Evolutionary conservation across 2,329 filamentous ascomycete species (phyloP), one percentile per base, ranked within the genome.

Genomic region (Akanthomyces lecanii): DNA sequence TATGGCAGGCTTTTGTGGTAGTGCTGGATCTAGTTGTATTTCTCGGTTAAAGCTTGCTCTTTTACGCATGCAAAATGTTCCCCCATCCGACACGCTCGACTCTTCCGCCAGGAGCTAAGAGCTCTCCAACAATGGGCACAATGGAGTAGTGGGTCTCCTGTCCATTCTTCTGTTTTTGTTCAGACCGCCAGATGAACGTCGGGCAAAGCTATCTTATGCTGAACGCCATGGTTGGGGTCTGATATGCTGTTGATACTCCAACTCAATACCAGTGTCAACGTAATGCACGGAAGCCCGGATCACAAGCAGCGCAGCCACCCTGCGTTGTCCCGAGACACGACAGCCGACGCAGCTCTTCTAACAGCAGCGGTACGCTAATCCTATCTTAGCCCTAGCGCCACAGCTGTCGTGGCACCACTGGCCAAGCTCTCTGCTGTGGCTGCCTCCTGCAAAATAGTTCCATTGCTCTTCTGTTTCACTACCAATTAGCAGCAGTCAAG

Each of bases 71-170:
- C 14, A 16, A 10, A 12, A 40, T 40, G 38, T 14, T 36, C 7
- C 3, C 38, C 5, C 12, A 5, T 40, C 16, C 38, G 38, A 40
- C 14, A 16, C 38, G 16, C 38, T 40, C 12, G 5, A 16, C 38
- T 40, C 38, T 40, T 4, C 3, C 4, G 3, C 12, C 38, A 14
- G 38, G 16, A 30, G 36, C 50, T 33, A 33, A 23, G 25, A 21
- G n/a, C 42, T 12, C 11, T 33, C 28, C 36, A 61, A 61, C 56
- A 64, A 63, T 63, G 50, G 54, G 18, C 38, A 63, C 57, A 61
- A 53, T 61, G 57, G 62, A 64, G 42, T 6, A 21, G 48, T 58
- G 59, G 59, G 58, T 92, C 55, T 86, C 91, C 64, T 6, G 11
- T 54, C 16, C 44, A 56, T 56, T 57, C 45, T 47, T 51, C 61